phyloP scores from a whole-genome alignment of 345 rosid genomes.

The Viola odorata region DNA sequence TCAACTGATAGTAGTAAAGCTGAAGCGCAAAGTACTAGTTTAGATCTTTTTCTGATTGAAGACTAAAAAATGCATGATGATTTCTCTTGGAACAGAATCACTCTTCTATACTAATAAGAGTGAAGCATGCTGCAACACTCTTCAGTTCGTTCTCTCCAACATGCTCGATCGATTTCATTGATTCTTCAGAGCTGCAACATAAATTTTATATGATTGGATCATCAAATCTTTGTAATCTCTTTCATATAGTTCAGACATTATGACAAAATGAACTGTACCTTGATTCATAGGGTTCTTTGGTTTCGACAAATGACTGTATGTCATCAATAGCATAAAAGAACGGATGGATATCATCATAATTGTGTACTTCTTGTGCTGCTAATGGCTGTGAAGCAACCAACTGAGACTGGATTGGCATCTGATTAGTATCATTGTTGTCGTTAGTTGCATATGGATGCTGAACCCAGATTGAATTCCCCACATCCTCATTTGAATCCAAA shows the following conservation, averaged over 20 bases:
- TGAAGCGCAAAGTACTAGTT: too few species aligned
- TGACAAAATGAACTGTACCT: slow-evolving; percentile 4
- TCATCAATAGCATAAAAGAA: slow-evolving; percentile 76
- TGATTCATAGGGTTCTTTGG: slow-evolving; percentile 31
- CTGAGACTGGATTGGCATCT: slow-evolving; percentile 47
- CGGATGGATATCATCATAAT: slow-evolving; percentile 70
- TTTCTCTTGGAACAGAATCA: too few species aligned
- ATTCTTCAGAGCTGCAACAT: slow-evolving; percentile 55
- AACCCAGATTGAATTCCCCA: slow-evolving; percentile 33
- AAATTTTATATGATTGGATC: background rate
- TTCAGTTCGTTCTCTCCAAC: slow-evolving; percentile 68
- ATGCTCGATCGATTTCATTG: slow-evolving; percentile 46
- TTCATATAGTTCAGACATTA: too few species aligned
- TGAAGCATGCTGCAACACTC: slow-evolving; percentile 82
- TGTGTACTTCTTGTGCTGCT: slow-evolving; percentile 39
- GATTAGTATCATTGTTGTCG: slow-evolving; percentile 9
- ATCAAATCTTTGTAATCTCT: too few species aligned
- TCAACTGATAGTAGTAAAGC: too few species aligned
- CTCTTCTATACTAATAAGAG: slow-evolving; percentile 47
- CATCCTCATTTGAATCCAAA: slow-evolving; percentile 40
- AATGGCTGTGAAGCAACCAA: slow-evolving; percentile 34
- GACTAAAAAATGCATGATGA: too few species aligned
- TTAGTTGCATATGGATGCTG: slow-evolving; percentile 20
- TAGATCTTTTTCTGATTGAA: too few species aligned
- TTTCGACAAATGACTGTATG: slow-evolving; percentile 59